Evolutionary conservation across 2,329 filamentous ascomycete species (phyloP).

Genomic region (Trichoderma pleuroti): DNA sequence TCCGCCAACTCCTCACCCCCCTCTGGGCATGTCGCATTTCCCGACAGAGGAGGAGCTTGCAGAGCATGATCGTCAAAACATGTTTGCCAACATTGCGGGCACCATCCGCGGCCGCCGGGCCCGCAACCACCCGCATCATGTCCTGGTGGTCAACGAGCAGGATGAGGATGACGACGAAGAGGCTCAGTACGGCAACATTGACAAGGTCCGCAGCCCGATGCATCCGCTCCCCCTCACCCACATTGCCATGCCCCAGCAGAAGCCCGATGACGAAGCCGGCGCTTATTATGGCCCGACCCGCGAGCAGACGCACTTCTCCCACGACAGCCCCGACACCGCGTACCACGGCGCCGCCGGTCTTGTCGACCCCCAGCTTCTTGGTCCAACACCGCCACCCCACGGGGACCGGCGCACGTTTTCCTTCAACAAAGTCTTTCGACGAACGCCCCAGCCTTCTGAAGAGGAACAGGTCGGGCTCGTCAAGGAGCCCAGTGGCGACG

Average conservation of each 20-base stretch:
- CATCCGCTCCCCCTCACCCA: slow-evolving; percentile 61
- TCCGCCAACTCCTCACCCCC: slow-evolving; percentile 31
- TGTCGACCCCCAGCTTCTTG: slow-evolving; percentile 30
- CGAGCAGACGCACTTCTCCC: slow-evolving; percentile 46
- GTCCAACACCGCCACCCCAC: slow-evolving; percentile 61
- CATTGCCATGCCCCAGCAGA: slow-evolving; percentile 51
- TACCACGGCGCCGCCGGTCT: slow-evolving; percentile 45
- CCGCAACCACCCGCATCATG: slow-evolving; percentile 28
- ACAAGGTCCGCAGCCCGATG: slow-evolving; percentile 52
- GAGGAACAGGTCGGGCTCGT: slow-evolving; percentile 81
- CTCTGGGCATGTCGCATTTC: slow-evolving; percentile 80
- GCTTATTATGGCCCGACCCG: slow-evolving; percentile 39
- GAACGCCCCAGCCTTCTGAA: slow-evolving; percentile 58
- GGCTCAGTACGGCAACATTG: slow-evolving; percentile 29
- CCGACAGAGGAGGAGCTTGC: slow-evolving; percentile 61
- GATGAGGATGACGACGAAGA: slow-evolving; percentile 28
- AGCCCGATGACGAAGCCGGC: slow-evolving; percentile 41
- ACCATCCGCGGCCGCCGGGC: slow-evolving; percentile 42
- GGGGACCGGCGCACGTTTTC: slow-evolving; percentile 75
- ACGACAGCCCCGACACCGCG: slow-evolving; percentile 39
- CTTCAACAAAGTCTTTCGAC: slow-evolving; percentile 77
- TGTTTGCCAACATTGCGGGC: slow-evolving; percentile 55
- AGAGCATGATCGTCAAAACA: slow-evolving; percentile 47
- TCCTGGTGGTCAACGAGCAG: slow-evolving; percentile 28
- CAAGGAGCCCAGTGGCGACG: slow-evolving; percentile 47